Base-by-base conservation (phyloP, 306 rosid species). In the Amphicarpaea edgeworthii region DNA sequence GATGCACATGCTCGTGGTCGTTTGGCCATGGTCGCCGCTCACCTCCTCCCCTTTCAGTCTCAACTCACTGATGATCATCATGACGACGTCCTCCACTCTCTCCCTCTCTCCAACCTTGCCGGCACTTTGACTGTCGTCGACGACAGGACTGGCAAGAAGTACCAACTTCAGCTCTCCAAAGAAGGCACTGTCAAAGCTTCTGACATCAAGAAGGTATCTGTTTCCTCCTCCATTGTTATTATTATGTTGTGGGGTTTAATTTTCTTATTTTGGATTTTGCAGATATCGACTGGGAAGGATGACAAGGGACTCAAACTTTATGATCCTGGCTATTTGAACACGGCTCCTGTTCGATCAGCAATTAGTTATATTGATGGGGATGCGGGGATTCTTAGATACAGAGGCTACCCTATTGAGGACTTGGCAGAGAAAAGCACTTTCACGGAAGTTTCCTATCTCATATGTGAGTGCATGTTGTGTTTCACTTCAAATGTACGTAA, bases 351-450 rank as follows among this genome's bases (percentile, higher is more conserved):
- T 72, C 85, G 97, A 32, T 93, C 98, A 2, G 80, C 92, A 24
- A 91, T 93, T 72, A 87, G 91, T 75, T 93, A 90, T 83, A 93
- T 93, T 41, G 97, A 93, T 81, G 98, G 97, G 0, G 98, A 93
- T 57, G 97, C 83, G 82, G 98, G 97, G 58, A 86, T 93, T 80
- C 98, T 93, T 67, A 88, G 98, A 83, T 93, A 93, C 59, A 85
- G 97, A 81, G 98, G 97, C 37, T 93, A 87, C 79, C 98, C 97
- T 20, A 93, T 94, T 76, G 97, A 91, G 87, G 97, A 94, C 70
- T 76, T 94, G 94, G 97, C 97, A 32, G 96, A 90, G 85, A 87
- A 85, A 50, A 88, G 98, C 82, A 88, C 94, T 70, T 94, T 30
- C 72, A 43, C 82, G 80, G 98, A 93, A 85, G 94, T 90, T 60